These are phyloP conservation scores for Prunella vulgaris DNA, from an alignment of 257 asterid species.

Conservation along the genomic window DNA sequence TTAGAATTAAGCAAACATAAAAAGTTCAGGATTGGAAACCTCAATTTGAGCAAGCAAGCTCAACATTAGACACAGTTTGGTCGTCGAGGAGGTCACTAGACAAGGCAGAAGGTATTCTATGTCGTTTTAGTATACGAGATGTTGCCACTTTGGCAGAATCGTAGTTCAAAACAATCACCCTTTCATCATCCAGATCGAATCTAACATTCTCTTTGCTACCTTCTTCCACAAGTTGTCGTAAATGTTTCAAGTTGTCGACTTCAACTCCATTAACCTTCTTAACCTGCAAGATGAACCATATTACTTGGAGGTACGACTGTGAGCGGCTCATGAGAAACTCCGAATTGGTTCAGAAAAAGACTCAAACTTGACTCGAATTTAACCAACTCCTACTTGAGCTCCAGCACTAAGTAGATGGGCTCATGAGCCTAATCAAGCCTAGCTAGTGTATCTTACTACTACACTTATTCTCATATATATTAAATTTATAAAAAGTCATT, in stretches of 20 bases:
- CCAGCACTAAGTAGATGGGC: too few species aligned
- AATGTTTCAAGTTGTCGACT: conserved; percentile 76
- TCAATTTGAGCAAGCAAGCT: conserved; percentile 48
- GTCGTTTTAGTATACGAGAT: conserved; percentile 68
- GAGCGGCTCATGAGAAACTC: too few species aligned
- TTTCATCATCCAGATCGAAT: conserved; percentile 88
- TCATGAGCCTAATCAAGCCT: too few species aligned
- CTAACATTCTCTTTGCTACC: conserved; percentile 48
- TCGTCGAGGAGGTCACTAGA: conserved; percentile 65
- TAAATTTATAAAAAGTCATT: too few species aligned
- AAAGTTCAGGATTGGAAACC: neutral
- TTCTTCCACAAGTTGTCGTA: conserved; percentile 76
- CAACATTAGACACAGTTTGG: conserved; percentile 26
- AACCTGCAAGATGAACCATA: conserved; percentile 46
- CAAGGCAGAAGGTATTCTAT: conserved; percentile 71
- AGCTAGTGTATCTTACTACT: too few species aligned
- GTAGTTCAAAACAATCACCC: conserved; percentile 73
- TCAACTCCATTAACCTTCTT: conserved; percentile 77
- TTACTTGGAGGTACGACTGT: neutral
- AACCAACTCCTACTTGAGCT: too few species aligned
- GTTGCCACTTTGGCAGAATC: conserved; percentile 73
- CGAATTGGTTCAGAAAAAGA: too few species aligned
- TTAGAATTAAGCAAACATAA: neutral
- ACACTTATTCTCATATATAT: too few species aligned
- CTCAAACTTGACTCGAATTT: too few species aligned